A percentile compares a stretch with the other conserved stretches of the same genome.
These are phyloP conservation scores for Tanacetum coccineum DNA, from an alignment of 129 eudicot species.

Conservation along the genomic window DNA sequence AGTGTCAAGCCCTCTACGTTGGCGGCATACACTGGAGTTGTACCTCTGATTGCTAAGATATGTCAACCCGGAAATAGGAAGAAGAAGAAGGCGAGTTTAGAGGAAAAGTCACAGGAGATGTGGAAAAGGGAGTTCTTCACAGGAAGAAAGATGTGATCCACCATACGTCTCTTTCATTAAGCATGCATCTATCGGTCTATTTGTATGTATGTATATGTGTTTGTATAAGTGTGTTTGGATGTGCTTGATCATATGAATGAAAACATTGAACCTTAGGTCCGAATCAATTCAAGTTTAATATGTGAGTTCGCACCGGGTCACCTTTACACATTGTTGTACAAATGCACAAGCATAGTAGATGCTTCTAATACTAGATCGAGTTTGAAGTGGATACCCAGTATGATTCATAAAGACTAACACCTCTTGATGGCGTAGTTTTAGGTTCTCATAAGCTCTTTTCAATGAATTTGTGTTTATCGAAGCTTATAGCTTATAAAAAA, in stretches of 20 bases:
- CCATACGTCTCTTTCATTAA: conserved; percentile 39
- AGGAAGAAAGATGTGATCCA: conserved; percentile 45
- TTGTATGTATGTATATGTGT: background rate
- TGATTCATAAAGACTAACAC: too few relatives aligned
- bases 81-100: conserved; percentile 21
- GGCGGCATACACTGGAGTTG: conserved; percentile 35
- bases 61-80: conserved; percentile 28
- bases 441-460: too few relatives aligned
- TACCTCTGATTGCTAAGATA: conserved; percentile 51
- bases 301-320: too few relatives aligned
- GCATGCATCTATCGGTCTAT: background rate
- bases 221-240: background rate
- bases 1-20: conserved; percentile 37
- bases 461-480: too few relatives aligned
- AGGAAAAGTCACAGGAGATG: conserved; percentile 27
- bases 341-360: too few relatives aligned
- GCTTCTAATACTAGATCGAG: too few relatives aligned
- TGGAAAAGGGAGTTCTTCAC: conserved; percentile 24
- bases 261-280: too few relatives aligned
- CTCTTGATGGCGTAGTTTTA: too few relatives aligned
- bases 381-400: too few relatives aligned
- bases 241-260: background rate
- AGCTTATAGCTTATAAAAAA: too few relatives aligned
- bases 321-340: too few relatives aligned
- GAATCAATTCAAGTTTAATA: too few relatives aligned